Evolutionary conservation across 805 yeast genomes (phyloP).

Genomic region (Ogataea siamensis): DNA sequence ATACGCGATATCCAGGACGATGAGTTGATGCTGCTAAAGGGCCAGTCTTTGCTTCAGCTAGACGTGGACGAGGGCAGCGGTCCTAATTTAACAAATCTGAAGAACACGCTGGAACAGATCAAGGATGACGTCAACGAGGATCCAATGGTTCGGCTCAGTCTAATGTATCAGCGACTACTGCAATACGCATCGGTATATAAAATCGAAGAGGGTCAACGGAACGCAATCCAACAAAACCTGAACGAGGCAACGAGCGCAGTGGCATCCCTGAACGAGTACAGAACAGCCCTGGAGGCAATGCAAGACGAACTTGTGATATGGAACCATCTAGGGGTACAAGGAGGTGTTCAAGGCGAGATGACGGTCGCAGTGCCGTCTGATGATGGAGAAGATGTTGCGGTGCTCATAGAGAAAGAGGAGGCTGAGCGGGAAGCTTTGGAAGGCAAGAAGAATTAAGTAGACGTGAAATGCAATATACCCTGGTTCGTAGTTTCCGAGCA

Average conservation of each 20-base stretch:
- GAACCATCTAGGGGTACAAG: slow-evolving; percentile 17
- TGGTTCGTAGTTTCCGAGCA: neutral
- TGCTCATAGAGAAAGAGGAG: slow-evolving; percentile 44
- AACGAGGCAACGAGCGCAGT: slow-evolving; percentile 20
- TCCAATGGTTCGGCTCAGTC: slow-evolving; percentile 16
- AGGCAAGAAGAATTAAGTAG: slow-evolving; percentile 27
- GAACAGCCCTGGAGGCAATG: slow-evolving; percentile 19
- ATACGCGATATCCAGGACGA: slow-evolving; percentile 26
- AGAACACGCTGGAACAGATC: slow-evolving; percentile 10
- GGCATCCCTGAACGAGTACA: slow-evolving; percentile 15
- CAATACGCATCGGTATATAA: slow-evolving; percentile 19
- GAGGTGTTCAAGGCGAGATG: slow-evolving; percentile 8
- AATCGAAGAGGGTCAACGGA: slow-evolving; percentile 19
- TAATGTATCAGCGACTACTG: slow-evolving; percentile 20
- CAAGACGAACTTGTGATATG: slow-evolving; percentile 21
- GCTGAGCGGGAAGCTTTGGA: slow-evolving; percentile 45
- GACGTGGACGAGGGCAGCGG: slow-evolving; percentile 19
- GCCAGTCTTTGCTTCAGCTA: slow-evolving; percentile 22
- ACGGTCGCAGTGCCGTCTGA: slow-evolving; percentile 13
- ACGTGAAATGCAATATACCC: neutral
- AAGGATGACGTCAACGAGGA: slow-evolving; percentile 20
- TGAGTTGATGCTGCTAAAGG: slow-evolving; percentile 21
- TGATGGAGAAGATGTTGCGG: slow-evolving; percentile 30
- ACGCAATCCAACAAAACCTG: slow-evolving; percentile 17
- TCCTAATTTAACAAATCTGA: slow-evolving; percentile 5